Conservation (phyloP, 371 early-diverging fungal genomes). For the Mucor saturninus region DNA sequence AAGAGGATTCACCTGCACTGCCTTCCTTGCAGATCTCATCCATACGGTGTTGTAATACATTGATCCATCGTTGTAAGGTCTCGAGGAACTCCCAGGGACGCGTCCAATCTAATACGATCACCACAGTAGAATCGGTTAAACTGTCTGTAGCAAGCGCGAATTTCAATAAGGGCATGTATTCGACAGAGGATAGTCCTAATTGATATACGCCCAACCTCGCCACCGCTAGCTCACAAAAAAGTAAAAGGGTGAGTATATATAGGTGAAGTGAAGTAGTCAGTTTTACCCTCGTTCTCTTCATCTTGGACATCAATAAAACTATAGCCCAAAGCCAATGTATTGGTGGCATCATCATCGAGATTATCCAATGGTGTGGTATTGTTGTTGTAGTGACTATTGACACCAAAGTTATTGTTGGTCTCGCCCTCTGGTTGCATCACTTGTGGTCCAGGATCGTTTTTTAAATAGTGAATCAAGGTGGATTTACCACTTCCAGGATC, state of each 20-base stretch:
- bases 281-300: constrained; percentile 78
- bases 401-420: constrained; percentile 47
- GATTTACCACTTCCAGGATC: constrained; percentile 81
- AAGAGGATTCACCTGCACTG: constrained; percentile 43
- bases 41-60: constrained; percentile 70
- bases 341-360: constrained; percentile 66
- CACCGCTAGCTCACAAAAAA: constrained; percentile 69
- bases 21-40: constrained; percentile 68
- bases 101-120: constrained; percentile 91
- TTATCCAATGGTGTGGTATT: constrained; percentile 55
- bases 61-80: constrained; percentile 81
- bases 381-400: constrained; percentile 42
- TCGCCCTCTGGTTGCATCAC: constrained; percentile 44
- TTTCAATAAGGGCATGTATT: constrained; percentile 75
- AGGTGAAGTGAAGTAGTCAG: no score
- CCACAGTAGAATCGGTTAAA: constrained; percentile 67
- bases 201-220: constrained; percentile 89
- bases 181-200: constrained; percentile 74
- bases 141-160: constrained; percentile 76
- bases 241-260: no score
- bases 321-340: constrained; percentile 83
- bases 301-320: constrained; percentile 85
- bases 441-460: constrained; percentile 64
- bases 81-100: constrained; percentile 90
- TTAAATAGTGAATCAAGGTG: constrained; percentile 70